Evolutionary conservation across 2,329 filamentous ascomycete species (phyloP), one percentile per base, ranked within the genome.

Genomic region (Alternaria postmessia): DNA sequence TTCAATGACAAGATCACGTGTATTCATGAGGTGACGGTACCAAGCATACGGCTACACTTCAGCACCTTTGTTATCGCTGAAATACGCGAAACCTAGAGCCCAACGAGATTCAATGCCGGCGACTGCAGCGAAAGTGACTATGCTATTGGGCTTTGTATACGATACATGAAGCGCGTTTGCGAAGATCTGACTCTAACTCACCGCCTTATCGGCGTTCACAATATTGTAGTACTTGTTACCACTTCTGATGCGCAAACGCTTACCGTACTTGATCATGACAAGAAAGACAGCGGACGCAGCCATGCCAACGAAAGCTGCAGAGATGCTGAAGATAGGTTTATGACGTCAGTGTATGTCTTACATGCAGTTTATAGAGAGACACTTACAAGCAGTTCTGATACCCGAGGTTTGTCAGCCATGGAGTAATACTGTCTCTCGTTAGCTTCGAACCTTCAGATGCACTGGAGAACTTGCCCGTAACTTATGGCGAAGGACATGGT

Each of bases 401-500:
- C 1, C 81, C 81, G 70, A 82, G 76, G 36, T 78, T 71, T 0
- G 69, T 74, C 9, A 83, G 67, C 81, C 81, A 83, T 1, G 81
- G 81, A 4, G 81, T 82, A 57, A 82, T 75, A 7, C 67, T 67
- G 24, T 6, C 14, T 18, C 32, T 5, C 3, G 16, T 64, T 43
- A 66, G 59, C 30, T 18, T 34, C 1, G 12, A 20, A 22, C 28
- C 20, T 18, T 3, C 14, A n/a, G 20, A 28, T 4, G 18, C 26
- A 12, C 3, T 22, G 11, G 20, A 12, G 1, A 36, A 60, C 64
- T 51, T 54, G 67, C 30, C 84, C 84, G 67, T 87, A 86, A 28
- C 79, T 78, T 30, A 85, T 78, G 6, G 81, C 82, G 65, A 84
- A 84, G 26, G 75, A 78, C 81, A 84, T 83, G 1, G 81, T 84